These are phyloP conservation scores for Penicillium aurantiogriseum DNA, from an alignment of 2,329 filamentous ascomycete genomes.

Conservation along the genomic window DNA sequence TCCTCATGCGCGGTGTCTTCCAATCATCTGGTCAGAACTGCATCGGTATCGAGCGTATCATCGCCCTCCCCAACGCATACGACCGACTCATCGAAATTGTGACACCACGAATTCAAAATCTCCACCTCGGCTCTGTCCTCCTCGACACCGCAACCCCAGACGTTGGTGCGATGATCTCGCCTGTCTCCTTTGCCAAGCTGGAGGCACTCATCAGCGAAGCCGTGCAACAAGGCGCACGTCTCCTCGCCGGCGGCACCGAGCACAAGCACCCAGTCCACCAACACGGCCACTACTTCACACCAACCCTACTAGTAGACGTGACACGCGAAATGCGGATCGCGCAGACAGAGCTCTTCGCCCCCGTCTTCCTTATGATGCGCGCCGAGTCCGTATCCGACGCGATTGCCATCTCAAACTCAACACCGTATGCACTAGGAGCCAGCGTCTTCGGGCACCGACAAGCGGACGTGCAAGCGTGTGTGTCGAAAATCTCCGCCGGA, in stretches of 20 bases:
- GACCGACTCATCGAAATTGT: slow-evolving; percentile 68
- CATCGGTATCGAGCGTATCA: slow-evolving; percentile 91
- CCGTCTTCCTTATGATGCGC: slow-evolving; percentile 82
- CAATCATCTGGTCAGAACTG: slow-evolving; percentile 97
- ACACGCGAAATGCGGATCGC: slow-evolving; percentile 82
- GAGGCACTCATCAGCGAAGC: slow-evolving; percentile 76
- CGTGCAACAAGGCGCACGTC: slow-evolving; percentile 71
- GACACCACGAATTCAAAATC: slow-evolving; percentile 67
- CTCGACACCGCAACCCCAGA: slow-evolving; percentile 57
- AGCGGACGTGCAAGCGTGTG: slow-evolving; percentile 61
- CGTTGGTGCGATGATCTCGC: slow-evolving; percentile 86
- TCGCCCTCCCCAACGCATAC: slow-evolving; percentile 76
- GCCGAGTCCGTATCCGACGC: slow-evolving; percentile 65
- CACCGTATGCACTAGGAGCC: slow-evolving; percentile 80
- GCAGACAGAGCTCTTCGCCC: slow-evolving; percentile 87
- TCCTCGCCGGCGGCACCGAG: slow-evolving; percentile 76
- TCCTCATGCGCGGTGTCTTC: slow-evolving; percentile 88
- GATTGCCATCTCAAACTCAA: slow-evolving; percentile 77
- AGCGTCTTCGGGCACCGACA: slow-evolving; percentile 77
- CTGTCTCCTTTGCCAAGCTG: slow-evolving; percentile 69
- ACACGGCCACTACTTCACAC: slow-evolving; percentile 84
- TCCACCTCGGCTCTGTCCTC: slow-evolving; percentile 73
- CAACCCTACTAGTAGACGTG: slow-evolving; percentile 88
- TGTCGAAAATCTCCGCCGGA: slow-evolving; percentile 70
- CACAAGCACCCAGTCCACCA: slow-evolving; percentile 70